These are phyloP conservation scores for Carpinus fangiana DNA, from an alignment of 306 rosid genomes.

Conservation along the genomic window DNA sequence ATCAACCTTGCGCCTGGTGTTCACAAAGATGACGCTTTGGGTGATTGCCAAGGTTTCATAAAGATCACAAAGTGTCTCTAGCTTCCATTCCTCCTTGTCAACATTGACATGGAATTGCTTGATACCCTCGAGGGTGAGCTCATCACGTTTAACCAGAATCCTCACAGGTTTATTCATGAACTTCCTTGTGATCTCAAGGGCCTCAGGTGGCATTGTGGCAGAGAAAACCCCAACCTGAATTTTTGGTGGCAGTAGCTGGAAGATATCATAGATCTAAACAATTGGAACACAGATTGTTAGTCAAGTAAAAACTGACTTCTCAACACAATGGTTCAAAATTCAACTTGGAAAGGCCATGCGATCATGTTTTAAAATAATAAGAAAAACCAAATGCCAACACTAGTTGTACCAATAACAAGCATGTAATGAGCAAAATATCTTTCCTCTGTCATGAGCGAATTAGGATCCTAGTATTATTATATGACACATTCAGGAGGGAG, in stretches of 20 bases:
- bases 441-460: neutral
- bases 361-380: neutral
- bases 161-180: conserved; percentile 70
- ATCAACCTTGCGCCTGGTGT: conserved; percentile 71
- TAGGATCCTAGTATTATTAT: neutral
- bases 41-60: conserved; percentile 68
- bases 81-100: conserved; percentile 70
- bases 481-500: neutral
- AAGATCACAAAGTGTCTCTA: conserved; percentile 66
- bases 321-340: neutral
- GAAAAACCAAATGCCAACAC: neutral
- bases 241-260: conserved; percentile 74
- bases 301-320: neutral
- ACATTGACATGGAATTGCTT: conserved; percentile 65
- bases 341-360: neutral
- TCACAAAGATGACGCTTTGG: conserved; percentile 68
- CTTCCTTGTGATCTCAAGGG: conserved; percentile 76
- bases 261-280: conserved; percentile 69
- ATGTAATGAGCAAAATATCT: neutral
- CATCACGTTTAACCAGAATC: conserved; percentile 69
- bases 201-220: conserved; percentile 77
- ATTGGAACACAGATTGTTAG: conserved; percentile 2
- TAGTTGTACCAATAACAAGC: neutral
- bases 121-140: conserved; percentile 67
- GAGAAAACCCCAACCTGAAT: conserved; percentile 81